Evolutionary conservation across 2,329 filamentous ascomycete genomes (phyloP), one percentile per base, ranked within the genome.

Genomic region (Aspergillus transmontanensis): DNA sequence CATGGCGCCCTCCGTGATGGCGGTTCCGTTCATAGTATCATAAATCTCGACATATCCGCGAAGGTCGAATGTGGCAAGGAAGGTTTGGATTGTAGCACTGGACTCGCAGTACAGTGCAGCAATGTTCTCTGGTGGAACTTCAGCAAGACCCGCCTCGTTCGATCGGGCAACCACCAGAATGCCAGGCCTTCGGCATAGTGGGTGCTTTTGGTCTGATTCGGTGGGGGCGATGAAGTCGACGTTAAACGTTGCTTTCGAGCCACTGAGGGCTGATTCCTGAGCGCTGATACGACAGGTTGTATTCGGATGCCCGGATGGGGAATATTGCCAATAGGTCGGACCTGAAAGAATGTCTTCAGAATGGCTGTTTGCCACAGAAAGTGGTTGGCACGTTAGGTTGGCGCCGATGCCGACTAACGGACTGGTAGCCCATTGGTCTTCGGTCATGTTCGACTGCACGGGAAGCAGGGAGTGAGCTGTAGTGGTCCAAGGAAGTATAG

Each of bases 401-500:
- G 60, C 60, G 14, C 60, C 48, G 41, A 67, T n/a, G 1, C 56
- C 45, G 53, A 41, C 55, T 54, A 59, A 62, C 63, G 30, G 62
- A 56, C 34, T 53, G 30, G 59, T 57, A 36, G 34, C 62, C 57
- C 41, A 57, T 34, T 26, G 64, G 62, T 51, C 67, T 54, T 26
- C 59, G 39, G 50, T 68, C 56, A 4, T 65, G 56, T 56, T 61
- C 30, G 34, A 12, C 23, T 55, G 39, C 57, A 57, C 53, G 54
- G 66, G 48, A 50, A 64, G 51, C 57, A 67, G 6, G 28, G 63
- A 28, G 30, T 30, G 48, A 16, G 55, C 61, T 9, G 62, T 23
- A 19, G 59, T 64, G 12, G 58, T 68, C 66, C 66, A 68, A 6
- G 66, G 57, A 21, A 65, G 57, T 14, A 66, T 45, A 23, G 65